Evolutionary conservation across 2,329 filamentous ascomycete genomes (phyloP), one percentile per base, ranked within the genome.

Genomic region (Alternaria conjuncta): DNA sequence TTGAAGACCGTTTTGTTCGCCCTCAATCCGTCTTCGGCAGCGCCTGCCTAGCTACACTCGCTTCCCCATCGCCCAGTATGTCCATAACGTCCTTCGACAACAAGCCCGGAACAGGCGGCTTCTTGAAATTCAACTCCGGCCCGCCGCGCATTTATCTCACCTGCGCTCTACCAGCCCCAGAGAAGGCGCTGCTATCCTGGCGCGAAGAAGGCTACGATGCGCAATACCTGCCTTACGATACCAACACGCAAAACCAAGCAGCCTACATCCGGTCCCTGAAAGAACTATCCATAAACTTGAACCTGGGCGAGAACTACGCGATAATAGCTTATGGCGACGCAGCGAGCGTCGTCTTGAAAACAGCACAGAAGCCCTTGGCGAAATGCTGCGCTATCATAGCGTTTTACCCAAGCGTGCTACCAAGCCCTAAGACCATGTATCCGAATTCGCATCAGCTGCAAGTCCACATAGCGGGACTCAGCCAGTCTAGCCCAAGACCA

Each of bases 131-230:
- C 76, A 79, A 80, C 65, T 71, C 66, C n/a, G 68, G 65, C 10
- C 73, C 78, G 4, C 78, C 78, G 9, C 77, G 75, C 50, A 66
- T 84, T 6, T 80, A 77, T 65, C 69, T 84, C n/a, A 81, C 81
- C 5, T 74, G 78, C 55, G 70, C 80, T 21, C 75, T 79, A 41
- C 68, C 76, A 4, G 80, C 82, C 53, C 79, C 82, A 32, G 70
- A 75, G 21, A 69, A 71, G n/a, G 72, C 78, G 6, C 65, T 84
- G 15, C 68, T 80, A 10, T 73, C 80, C 49, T 80, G 82, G 70
- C 74, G 75, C 65, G 77, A 82, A 61, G 82, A 84, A 71, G 80
- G 82, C 60, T 84, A 80, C 75, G 74, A 81, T 36, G 76, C 78
- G 7, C 76, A 69, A 20, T 82, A 81, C 60, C 70, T 83, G 4